Base-by-base conservation (phyloP, 345 rosid genomes). In the Aurinia saxatilis region DNA sequence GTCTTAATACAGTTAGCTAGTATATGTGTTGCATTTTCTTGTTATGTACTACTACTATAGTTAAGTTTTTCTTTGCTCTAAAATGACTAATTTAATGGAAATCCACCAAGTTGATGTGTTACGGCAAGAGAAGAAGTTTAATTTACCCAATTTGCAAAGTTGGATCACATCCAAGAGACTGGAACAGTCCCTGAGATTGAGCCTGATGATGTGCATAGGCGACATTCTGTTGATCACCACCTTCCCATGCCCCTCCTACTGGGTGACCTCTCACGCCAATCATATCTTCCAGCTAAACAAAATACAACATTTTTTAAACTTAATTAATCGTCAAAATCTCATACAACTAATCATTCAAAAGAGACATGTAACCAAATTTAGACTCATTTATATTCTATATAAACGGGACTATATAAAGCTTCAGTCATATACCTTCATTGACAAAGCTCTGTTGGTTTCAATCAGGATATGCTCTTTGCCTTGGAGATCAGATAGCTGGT, bases 101-200 rank as follows among this genome's bases (percentile, higher is more conserved):
- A 21, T 4, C 25, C 25, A 21, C 25, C 25, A 21, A 21, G 29
- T 39, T 50, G 41, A 41, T 64, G 45, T 29, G 0, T 50, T 9
- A 50, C 33, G 46, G 30, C 31, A 62, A 60, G 11, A 29, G 30
- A 45, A 33, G 17, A 35, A 10, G 15, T 17, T 18, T 40, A 8
- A 38, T 13, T 61, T 80, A 93, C 99, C 99, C 97, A 13, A 90
- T 93, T 66, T 93, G 97, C 78, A 93, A 76, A 52, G 97, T 87
- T 71, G 96, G 97, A 68, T 93, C 80, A 87, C 99, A 93, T 23
- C 86, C 91, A 45, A 93, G 58, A 60, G 82, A 84, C 62, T 85
- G 97, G 75, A 78, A 87, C 15, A 95, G 57, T 51, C 80, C 95
- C 64, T 84, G 86, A 68, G 90, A 53, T 2, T 87, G 96, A 52